Evolutionary conservation across 2,329 filamentous ascomycete species (phyloP), one percentile per base, ranked within the genome.

Genomic region (Pseudogymnoascus sp.): DNA sequence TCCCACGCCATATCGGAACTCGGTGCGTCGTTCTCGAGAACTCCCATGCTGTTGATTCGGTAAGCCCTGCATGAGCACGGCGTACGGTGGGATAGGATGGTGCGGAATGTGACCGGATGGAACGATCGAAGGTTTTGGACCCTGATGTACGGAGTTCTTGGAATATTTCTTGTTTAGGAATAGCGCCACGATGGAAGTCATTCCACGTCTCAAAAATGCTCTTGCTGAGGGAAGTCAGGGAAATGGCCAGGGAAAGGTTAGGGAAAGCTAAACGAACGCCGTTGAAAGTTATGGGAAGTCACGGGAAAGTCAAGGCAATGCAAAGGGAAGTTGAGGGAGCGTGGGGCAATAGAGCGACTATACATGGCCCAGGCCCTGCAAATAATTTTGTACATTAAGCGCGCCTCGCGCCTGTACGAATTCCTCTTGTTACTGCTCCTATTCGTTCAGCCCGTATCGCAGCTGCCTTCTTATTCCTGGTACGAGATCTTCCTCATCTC

Each of bases 401-500:
- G 49, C 16, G 10, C 19, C 49, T 55, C 6, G 29, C 49, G 29
- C 16, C 11, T 35, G n/a, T 55, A 55, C 29, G 6, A 35, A 14
- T 10, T 19, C 49, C 29, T 35, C 10, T 55, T 33, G 10, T 21
- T 55, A 19, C 29, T 21, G 29, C 49, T 55, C 16, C 26, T 10
- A 33, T 12, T 55, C 49, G 2, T 35, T 16, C 29, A 55, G 26
- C 45, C 45, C n/a, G 21, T 33, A 12, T 21, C 10, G 49, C 49
- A 33, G 10, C 29, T 55, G 49, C 10, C n/a, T 8, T 33, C 16
- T 61, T 72, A 67, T 62, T 73, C 72, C 61, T 71, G 68, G 62
- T 73, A 73, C 4, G 71, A 73, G 6, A 73, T 67, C 65, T 73
- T 73, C 62, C 94, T 86, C 94, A 99, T 97, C 82, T 99, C 94